Evolutionary conservation across 164 flowering plant species (phyloP).

Genomic region (Malania oleifera): DNA sequence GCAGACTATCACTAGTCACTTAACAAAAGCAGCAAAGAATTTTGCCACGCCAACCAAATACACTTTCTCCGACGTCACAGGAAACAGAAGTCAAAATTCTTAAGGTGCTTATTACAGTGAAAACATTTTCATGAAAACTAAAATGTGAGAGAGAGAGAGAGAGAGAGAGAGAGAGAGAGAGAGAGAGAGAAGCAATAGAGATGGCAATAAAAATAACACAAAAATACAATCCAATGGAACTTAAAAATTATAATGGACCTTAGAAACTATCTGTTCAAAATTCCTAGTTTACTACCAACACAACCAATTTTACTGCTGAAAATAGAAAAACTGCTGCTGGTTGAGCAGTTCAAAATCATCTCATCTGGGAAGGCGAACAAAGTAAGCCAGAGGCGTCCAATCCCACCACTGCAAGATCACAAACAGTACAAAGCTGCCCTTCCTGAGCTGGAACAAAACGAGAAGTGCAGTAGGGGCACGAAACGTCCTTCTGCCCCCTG

Average conservation of each 20-base stretch:
- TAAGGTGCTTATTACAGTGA: slow-evolving; percentile 21
- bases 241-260: too few species aligned
- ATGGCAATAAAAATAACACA: slow-evolving; percentile 4
- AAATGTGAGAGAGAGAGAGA: background rate
- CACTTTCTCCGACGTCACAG: too few species aligned
- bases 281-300: slow-evolving; percentile 18
- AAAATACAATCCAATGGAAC: slow-evolving; percentile 19
- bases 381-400: slow-evolving; percentile 79
- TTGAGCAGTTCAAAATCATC: slow-evolving; percentile 33
- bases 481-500: slow-evolving; percentile 68
- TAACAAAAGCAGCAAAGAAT: too few species aligned
- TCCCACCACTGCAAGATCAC: slow-evolving; percentile 71
- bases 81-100: slow-evolving; percentile 35
- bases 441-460: slow-evolving; percentile 62
- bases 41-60: too few species aligned
- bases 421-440: slow-evolving; percentile 63
- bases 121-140: slow-evolving; percentile 14
- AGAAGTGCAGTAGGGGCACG: slow-evolving; percentile 69
- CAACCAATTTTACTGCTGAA: background rate
- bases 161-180: background rate
- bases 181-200: slow-evolving; percentile 5
- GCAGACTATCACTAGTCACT: too few species aligned
- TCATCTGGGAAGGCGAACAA: slow-evolving; percentile 66
- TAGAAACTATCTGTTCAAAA: slow-evolving; percentile 14
- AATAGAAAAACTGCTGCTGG: background rate